Percentiles rank a stretch among this genome's conserved stretches.
These are phyloP conservation scores for Epichloe coenophiala DNA, from an alignment of 2,329 filamentous ascomycete species.

Conservation along the genomic window DNA sequence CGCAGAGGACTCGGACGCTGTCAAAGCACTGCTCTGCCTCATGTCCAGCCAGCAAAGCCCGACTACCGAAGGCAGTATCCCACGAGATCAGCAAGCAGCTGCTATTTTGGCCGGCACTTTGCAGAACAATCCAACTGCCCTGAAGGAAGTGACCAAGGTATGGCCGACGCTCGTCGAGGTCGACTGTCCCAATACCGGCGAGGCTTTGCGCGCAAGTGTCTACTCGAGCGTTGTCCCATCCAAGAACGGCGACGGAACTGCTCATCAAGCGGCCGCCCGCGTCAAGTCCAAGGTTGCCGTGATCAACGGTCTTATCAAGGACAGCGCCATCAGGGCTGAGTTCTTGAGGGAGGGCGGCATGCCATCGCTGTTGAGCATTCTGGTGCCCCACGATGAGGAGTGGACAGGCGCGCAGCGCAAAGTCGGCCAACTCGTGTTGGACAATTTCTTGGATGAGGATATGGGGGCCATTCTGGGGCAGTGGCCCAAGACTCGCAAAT, in stretches of 20 bases:
- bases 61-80: slow-evolving; percentile 14
- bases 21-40: slow-evolving; percentile 44
- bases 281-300: slow-evolving; percentile 32
- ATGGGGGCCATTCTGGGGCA: slow-evolving; percentile 45
- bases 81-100: slow-evolving; percentile 39
- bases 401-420: slow-evolving; percentile 40
- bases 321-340: slow-evolving; percentile 34
- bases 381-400: slow-evolving; percentile 31
- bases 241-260: slow-evolving; percentile 8
- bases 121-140: slow-evolving; percentile 52
- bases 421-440: slow-evolving; percentile 44
- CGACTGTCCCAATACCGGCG: slow-evolving; percentile 20
- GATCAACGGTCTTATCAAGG: slow-evolving; percentile 43
- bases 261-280: slow-evolving; percentile 13
- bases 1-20: slow-evolving; percentile 37
- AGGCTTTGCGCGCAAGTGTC: slow-evolving; percentile 23
- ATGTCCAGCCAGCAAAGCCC: slow-evolving; percentile 23
- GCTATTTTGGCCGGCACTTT: slow-evolving; percentile 42
- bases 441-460: slow-evolving; percentile 53
- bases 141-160: slow-evolving; percentile 34
- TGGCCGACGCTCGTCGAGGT: slow-evolving; percentile 30
- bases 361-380: slow-evolving; percentile 37
- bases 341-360: slow-evolving; percentile 44
- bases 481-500: slow-evolving; percentile 33
- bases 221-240: slow-evolving; percentile 28